A percentile compares a stretch with the other conserved stretches of the same genome.
Evolutionary conservation across 257 asterid species (phyloP).

Genomic region (Solanum stenotomum): DNA sequence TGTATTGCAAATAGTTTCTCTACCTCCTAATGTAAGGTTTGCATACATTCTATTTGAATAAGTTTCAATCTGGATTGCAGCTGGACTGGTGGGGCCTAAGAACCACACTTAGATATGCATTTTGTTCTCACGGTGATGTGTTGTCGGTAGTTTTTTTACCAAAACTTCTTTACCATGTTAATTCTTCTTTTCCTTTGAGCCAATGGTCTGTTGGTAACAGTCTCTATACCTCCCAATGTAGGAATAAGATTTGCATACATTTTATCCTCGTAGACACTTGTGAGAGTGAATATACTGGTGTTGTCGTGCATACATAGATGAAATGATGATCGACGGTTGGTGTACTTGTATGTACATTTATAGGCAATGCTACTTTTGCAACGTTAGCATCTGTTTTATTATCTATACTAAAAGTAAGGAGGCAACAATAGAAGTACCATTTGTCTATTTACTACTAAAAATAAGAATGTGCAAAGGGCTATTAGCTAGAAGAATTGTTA

Average conservation of each 20-base stretch:
- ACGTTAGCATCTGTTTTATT: background rate
- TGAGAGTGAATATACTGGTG: too few species aligned
- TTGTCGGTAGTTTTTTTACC: background rate
- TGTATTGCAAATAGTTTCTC: background rate
- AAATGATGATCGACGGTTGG: background rate
- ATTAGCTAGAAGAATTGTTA: background rate
- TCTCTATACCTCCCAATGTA: background rate
- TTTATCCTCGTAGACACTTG: background rate
- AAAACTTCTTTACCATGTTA: background rate
- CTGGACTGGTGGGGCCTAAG: background rate
- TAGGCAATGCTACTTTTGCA: background rate
- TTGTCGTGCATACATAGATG: background rate
- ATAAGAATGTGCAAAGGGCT: too few species aligned
- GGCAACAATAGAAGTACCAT: background rate
- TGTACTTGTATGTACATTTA: background rate
- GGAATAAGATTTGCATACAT: background rate
- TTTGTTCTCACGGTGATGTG: background rate
- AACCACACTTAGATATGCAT: background rate
- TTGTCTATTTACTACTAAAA: background rate
- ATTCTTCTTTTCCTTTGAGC: background rate
- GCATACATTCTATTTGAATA: fast-evolving
- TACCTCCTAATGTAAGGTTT: background rate
- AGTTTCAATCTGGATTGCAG: background rate
- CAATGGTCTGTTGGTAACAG: background rate
- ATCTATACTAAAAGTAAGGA: background rate